phyloP scores from a whole-genome alignment of 1,284 basidiomycete species.

The Leccinum ponderosum region DNA sequence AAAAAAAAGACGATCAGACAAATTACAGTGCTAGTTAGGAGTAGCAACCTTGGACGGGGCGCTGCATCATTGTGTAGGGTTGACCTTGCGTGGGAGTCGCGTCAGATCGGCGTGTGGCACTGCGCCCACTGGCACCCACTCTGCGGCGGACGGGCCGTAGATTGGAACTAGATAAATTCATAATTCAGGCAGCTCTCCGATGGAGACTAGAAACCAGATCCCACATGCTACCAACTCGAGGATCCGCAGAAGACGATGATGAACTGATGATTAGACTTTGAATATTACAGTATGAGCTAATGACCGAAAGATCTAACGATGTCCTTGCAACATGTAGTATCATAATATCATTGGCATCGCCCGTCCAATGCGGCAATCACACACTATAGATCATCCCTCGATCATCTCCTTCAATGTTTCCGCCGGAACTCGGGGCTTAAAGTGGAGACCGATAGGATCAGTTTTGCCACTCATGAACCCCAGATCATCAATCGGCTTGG shows the following conservation, averaged over 20 bases:
- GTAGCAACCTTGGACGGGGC: conserved; percentile 8
- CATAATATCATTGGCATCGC: not conserved
- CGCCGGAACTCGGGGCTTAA: not conserved
- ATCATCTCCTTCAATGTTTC: not conserved
- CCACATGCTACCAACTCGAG: not conserved
- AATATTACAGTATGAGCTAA: not conserved
- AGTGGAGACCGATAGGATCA: not conserved
- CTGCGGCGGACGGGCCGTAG: not conserved
- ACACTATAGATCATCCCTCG: not conserved
- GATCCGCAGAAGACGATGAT: not conserved
- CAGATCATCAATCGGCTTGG: not conserved
- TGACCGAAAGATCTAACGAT: not conserved
- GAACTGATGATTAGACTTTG: not conserved
- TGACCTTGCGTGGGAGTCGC: not conserved
- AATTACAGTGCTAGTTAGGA: not conserved
- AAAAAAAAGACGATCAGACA: conserved; percentile 6
- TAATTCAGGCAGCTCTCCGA: not conserved
- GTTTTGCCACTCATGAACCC: not conserved
- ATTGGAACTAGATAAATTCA: not conserved
- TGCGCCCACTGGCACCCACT: not conserved
- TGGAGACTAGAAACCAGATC: not conserved
- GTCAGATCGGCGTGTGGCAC: not conserved
- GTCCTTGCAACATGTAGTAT: not conserved
- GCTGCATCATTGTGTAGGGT: not conserved
- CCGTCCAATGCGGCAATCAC: not conserved